phyloP scores from a whole-genome alignment of 2,329 filamentous ascomycete species.

The Ceratocystis cubensis region DNA sequence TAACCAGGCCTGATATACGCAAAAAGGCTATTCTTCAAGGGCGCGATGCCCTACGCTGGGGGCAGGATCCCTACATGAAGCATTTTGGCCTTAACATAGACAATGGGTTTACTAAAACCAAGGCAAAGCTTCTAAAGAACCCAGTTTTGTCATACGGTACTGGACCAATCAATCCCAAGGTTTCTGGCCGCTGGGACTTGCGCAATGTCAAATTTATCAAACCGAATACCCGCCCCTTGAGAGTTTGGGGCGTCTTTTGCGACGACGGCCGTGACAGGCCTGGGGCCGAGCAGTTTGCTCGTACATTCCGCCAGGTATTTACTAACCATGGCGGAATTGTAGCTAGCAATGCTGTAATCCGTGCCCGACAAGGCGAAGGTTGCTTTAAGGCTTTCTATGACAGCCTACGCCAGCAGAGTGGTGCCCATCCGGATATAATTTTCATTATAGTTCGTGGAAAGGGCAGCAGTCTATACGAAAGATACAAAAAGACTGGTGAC shows the following conservation, averaged over 20 bases:
- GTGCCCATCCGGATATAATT: not conserved
- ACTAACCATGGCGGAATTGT: constrained; percentile 39
- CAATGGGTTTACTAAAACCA: constrained; percentile 48
- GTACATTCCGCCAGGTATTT: constrained; percentile 36
- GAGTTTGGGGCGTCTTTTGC: constrained; percentile 58
- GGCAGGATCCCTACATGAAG: constrained; percentile 53
- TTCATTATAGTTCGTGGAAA: constrained; percentile 34
- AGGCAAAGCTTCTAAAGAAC: constrained; percentile 57
- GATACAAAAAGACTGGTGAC: constrained; percentile 81
- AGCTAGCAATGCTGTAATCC: constrained; percentile 28
- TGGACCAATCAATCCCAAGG: constrained; percentile 46
- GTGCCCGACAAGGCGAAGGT: constrained; percentile 22
- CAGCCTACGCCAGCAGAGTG: not conserved
- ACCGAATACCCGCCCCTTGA: constrained; percentile 49
- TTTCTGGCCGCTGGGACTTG: constrained; percentile 73
- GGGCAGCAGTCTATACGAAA: constrained; percentile 54
- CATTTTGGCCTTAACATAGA: constrained; percentile 65
- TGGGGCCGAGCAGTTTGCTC: constrained; percentile 27
- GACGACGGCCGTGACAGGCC: constrained; percentile 34
- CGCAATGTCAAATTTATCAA: constrained; percentile 54
- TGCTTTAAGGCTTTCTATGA: not conserved
- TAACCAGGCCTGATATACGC: constrained; percentile 61
- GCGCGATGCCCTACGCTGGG: constrained; percentile 55
- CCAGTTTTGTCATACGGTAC: constrained; percentile 38
- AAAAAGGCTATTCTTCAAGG: constrained; percentile 54